Evolutionary conservation across 306 rosid genomes (phyloP).

Genomic region (Cicer cuneatum): DNA sequence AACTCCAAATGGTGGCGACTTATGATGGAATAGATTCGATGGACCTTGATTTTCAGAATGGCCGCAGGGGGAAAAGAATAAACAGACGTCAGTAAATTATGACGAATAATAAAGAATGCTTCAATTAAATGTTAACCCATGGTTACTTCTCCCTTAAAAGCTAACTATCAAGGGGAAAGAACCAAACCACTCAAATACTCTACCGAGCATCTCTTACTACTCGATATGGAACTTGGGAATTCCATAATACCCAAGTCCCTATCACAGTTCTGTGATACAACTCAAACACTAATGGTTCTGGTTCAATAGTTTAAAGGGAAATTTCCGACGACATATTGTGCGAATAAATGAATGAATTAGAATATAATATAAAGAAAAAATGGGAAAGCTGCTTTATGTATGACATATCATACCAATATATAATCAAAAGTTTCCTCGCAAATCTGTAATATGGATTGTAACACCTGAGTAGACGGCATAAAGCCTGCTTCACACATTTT

Average conservation of each 20-base stretch:
- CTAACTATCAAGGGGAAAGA: background rate
- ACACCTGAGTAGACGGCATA: slow-evolving; percentile 49
- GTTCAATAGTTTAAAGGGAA: slow-evolving; percentile 11
- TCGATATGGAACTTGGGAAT: background rate
- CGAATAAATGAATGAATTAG: slow-evolving; percentile 10
- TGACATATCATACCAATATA: slow-evolving; percentile 65
- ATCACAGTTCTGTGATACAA: background rate
- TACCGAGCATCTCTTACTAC: background rate
- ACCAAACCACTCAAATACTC: background rate
- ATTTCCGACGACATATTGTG: background rate
- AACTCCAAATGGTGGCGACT: slow-evolving; percentile 51
- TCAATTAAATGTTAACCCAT: background rate
- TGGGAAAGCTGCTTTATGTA: slow-evolving; percentile 5
- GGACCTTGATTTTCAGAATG: slow-evolving; percentile 58
- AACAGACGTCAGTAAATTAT: slow-evolving; percentile 31
- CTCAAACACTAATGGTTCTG: slow-evolving; percentile 20
- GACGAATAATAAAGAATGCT: slow-evolving; percentile 28
- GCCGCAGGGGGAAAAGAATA: slow-evolving; percentile 41
- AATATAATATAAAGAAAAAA: slow-evolving; percentile 19
- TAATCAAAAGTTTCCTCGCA: slow-evolving; percentile 60
- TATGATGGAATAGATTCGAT: slow-evolving; percentile 64
- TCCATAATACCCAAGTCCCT: background rate
- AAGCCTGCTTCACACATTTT: slow-evolving; percentile 71
- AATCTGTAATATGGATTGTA: slow-evolving; percentile 63
- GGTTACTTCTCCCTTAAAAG: background rate